Base-by-base conservation (phyloP, 176 grass and related monocot genomes). In the Neostapfia colusana region DNA sequence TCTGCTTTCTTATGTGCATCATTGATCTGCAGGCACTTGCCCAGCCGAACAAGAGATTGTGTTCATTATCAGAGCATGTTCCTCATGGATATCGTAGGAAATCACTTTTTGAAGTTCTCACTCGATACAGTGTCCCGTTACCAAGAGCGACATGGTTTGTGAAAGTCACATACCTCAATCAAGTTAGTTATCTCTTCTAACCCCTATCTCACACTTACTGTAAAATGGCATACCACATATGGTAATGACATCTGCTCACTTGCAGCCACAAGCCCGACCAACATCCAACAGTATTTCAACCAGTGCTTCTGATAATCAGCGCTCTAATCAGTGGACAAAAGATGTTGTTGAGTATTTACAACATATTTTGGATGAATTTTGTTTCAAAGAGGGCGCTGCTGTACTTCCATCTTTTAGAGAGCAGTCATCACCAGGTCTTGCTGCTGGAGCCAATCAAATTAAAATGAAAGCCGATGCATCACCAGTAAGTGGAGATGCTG, bases 111-210 rank as follows among this genome's bases (percentile, higher is more conserved):
- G 96, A 99, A 61, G 85, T 89, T 86, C 89, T 99, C 51, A 95
- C 82, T 85, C 89, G 87, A 53, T 86, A 92, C 63, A 95, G 90
- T 86, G 74, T 99, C 44, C 96, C 96, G 9, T 81, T 99, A 80
- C 65, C 95, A 70, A 91, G 96, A 88, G 96, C 96, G 56, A 92
- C 96, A 62, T 99, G 96, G 96, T 99, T 99, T 86, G 89, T 95
- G 65, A 99, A 99, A 92, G 96, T 99, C 60, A 92, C 89, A 31
- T 99, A 99, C 87, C 96, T 99, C 66, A 99, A 99, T 89, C 96
- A 99, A 92, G 96, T 99, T 74, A 81, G 79, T 23, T 80, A 54
- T 59, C 59, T 58, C 49, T 67, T 82, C 49, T 53, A 74, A 44
- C 43, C 23, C 43, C 23, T 39, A 38, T 73, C 49, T 79, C 61